These are phyloP conservation scores for Sphaerostilbella broomeana DNA, from an alignment of 2,329 filamentous ascomycete species.

Conservation along the genomic window DNA sequence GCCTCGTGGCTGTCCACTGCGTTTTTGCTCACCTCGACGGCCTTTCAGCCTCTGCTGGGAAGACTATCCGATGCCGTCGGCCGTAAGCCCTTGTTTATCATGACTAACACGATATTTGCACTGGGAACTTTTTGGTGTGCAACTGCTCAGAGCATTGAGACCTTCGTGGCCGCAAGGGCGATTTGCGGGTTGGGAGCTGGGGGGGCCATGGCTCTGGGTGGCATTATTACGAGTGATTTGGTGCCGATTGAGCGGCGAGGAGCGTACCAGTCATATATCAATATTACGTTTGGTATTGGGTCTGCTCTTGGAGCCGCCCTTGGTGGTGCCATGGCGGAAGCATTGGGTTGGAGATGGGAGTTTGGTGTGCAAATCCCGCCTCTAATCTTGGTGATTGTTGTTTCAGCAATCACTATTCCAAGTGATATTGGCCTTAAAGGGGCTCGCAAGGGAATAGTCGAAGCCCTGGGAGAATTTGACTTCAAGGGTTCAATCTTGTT, in stretches of 20 bases:
- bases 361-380: constrained; percentile 56
- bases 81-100: constrained; percentile 59
- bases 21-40: constrained; percentile 69
- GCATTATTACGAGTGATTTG: constrained; percentile 66
- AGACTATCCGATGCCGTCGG: constrained; percentile 69
- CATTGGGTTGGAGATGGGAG: constrained; percentile 67
- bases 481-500: constrained; percentile 47
- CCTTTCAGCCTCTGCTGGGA: constrained; percentile 68
- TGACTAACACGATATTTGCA: constrained; percentile 56
- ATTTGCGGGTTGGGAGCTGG: constrained; percentile 68
- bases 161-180: constrained; percentile 63
- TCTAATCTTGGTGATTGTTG: constrained; percentile 38
- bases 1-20: constrained; percentile 79
- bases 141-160: constrained; percentile 58
- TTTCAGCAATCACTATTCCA: constrained; percentile 45
- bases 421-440: constrained; percentile 44
- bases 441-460: constrained; percentile 35
- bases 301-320: constrained; percentile 58
- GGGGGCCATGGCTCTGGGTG: constrained; percentile 61
- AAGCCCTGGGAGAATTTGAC: constrained; percentile 52
- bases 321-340: constrained; percentile 63
- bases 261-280: constrained; percentile 65
- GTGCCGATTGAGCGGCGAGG: constrained; percentile 66
- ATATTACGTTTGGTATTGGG: constrained; percentile 56
- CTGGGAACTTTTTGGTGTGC: constrained; percentile 64